Evolutionary conservation across 441 rosid genomes (phyloP), one percentile per base, ranked within the genome.

Genomic region (Omphalea diandra): DNA sequence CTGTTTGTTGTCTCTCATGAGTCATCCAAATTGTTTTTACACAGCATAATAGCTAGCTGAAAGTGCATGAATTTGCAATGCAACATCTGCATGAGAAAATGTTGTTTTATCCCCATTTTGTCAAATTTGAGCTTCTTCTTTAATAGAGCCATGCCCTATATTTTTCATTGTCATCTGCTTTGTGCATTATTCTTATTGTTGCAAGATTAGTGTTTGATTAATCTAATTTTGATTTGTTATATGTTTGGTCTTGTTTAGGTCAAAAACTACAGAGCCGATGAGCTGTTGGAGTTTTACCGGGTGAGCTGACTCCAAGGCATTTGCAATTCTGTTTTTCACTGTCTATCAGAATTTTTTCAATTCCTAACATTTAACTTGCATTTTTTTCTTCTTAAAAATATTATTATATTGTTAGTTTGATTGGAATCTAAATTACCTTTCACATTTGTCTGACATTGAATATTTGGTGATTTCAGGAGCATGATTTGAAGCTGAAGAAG

Each of bases 401-500:
- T 17, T n/a, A 24, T 4, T 35, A 18, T 12, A 27, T 49, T 69
- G 17, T 10, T 10, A 2, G n/a, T 24, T 70, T 3, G 18, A 15
- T 54, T 8, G n/a, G 2, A 5, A 12, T 44, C 4, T 65, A 38
- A 15, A 40, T 59, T 67, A 38, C 32, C 53, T 63, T 9, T 3
- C 47, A 2, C 22, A 35, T n/a, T 68, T 49, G 56, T 76, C 55
- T 22, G 35, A 70, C 24, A 61, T 63, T 56, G 43, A 22, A 46
- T 68, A 44, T 74, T 76, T 79, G 77, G 76, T 90, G 3, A 41
- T 27, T 32, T 18, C 43, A 57, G 72, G 72, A 93, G 92, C 83
- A 96, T 71, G 99, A 95, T 84, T 47, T 85, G 88, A 93, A 95
- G 85, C 80, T 95, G 85, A 93, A 90, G 80, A 95, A 90, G 69